Percentiles rank a stretch among this genome's conserved stretches.
These are phyloP conservation scores for Globisporangium solare DNA, from an alignment of 352 stramenopile genomes.

Conservation along the genomic window DNA sequence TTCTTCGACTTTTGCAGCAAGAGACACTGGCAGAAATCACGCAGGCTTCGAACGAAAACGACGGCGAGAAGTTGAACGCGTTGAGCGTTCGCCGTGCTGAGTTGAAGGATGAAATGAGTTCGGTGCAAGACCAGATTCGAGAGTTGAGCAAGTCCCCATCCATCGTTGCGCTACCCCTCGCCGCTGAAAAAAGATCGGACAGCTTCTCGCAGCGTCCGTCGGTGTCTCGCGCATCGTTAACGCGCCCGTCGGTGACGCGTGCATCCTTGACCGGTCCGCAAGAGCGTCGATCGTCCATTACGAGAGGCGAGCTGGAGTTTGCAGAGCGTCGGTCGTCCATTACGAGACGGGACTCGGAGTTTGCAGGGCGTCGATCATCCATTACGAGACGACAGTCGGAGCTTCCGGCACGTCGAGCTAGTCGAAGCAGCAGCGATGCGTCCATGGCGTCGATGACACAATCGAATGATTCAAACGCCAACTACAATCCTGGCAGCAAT, in stretches of 20 bases:
- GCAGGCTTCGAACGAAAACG: slow-evolving; percentile 47
- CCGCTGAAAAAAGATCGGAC: slow-evolving; percentile 10
- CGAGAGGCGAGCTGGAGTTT: too few species aligned
- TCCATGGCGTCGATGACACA: slow-evolving; percentile 45
- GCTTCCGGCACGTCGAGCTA: slow-evolving; percentile 25
- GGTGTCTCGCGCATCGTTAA: slow-evolving; percentile 13
- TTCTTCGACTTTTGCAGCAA: slow-evolving; percentile 24
- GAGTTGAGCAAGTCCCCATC: slow-evolving; percentile 7
- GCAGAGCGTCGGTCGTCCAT: too few species aligned
- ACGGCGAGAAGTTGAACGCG: slow-evolving; percentile 36
- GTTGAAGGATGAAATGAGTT: slow-evolving; percentile 74
- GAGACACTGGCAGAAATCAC: slow-evolving; percentile 62
- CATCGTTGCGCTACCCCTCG: slow-evolving; percentile 18
- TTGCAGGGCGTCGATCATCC: too few species aligned
- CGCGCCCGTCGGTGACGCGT: slow-evolving; percentile 1
- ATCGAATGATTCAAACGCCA: slow-evolving; percentile 43
- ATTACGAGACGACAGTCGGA: slow-evolving; percentile 19
- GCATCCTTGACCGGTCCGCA: slow-evolving; percentile 5
- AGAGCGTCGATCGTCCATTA: slow-evolving; percentile 1
- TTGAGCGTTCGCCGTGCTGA: slow-evolving; percentile 50
- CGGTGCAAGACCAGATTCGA: slow-evolving; percentile 43
- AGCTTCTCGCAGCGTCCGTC: slow-evolving; percentile 31
- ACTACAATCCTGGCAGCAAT: slow-evolving; percentile 18
- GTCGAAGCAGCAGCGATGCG: slow-evolving; percentile 48
- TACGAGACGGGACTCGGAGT: too few species aligned